phyloP scores from a whole-genome alignment of 192 early-diverging fungal genomes.

The Podila clonocystis region DNA sequence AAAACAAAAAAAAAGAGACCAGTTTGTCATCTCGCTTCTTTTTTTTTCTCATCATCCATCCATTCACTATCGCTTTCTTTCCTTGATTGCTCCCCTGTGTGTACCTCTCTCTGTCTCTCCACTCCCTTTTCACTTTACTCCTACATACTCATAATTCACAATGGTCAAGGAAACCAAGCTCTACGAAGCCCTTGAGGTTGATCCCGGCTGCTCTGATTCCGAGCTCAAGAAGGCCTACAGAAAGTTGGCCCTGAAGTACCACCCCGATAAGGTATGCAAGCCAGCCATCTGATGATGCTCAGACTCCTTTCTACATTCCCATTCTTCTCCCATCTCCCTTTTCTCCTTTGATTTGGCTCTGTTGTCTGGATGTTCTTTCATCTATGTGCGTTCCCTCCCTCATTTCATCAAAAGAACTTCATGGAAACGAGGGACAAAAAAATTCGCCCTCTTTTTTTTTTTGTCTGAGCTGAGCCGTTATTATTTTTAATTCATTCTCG shows the following conservation, averaged over 20 bases:
- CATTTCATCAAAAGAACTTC: conserved; percentile 1
- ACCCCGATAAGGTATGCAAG: conserved; percentile 81
- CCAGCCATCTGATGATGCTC: background rate
- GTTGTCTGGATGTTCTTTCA: background rate
- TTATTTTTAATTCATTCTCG: background rate
- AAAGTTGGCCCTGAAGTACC: conserved; percentile 94
- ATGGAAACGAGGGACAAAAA: background rate
- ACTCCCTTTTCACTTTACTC: background rate
- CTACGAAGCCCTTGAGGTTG: conserved; percentile 91
- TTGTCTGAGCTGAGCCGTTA: background rate
- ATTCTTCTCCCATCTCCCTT: too few species aligned
- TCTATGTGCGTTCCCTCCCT: background rate
- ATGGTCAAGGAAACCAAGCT: conserved; percentile 85
- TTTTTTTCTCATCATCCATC: conserved; percentile 11
- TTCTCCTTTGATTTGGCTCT: too few species aligned
- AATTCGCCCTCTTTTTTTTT: background rate
- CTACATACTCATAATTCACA: conserved; percentile 14
- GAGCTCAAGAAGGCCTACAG: conserved; percentile 99
- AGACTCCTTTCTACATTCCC: conserved; percentile 1
- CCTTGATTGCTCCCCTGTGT: background rate
- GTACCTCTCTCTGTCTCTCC: background rate
- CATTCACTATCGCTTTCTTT: conserved; percentile 1
- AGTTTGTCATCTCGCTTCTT: background rate
- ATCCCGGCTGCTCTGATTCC: conserved; percentile 74
- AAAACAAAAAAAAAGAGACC: background rate